phyloP scores from a whole-genome alignment of 768 basidiomycete genomes.

The Panaeolus cyanescens region DNA sequence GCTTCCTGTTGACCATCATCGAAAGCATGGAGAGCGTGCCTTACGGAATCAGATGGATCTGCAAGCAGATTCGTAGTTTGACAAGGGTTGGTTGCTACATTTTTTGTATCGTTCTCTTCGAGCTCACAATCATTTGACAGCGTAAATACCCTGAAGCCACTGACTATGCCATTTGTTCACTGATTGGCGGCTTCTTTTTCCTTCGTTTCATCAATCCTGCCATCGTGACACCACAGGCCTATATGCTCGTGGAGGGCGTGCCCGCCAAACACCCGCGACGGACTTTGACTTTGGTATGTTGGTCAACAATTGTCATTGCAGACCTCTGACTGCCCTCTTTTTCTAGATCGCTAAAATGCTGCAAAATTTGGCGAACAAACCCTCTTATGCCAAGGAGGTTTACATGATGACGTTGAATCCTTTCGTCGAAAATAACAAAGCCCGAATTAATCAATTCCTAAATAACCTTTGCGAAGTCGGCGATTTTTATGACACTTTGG shows the following conservation, averaged over 20 bases:
- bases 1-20: conserved; percentile 96
- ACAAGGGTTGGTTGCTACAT: conserved; percentile 69
- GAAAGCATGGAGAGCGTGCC: conserved; percentile 98
- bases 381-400: conserved; percentile 94
- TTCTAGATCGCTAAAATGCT: conserved; percentile 97
- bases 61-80: conserved; percentile 97
- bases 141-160: conserved; percentile 99
- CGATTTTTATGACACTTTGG: conserved; percentile 98
- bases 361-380: conserved; percentile 98
- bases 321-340: background rate
- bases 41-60: conserved; percentile 99
- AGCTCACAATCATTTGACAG: conserved; percentile 38
- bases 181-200: conserved; percentile 99
- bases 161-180: conserved; percentile 96
- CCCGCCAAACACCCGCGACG: conserved; percentile 97
- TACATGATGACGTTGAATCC: conserved; percentile 99
- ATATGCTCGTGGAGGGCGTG: conserved; percentile 98
- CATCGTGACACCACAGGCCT: conserved; percentile 98
- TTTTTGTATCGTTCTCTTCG: background rate
- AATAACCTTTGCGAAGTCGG: conserved; percentile 98
- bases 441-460: conserved; percentile 95
- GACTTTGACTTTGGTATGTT: conserved; percentile 84
- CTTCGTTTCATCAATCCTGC: conserved; percentile 99
- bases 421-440: conserved; percentile 98
- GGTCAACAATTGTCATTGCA: conserved; percentile 14